These are phyloP conservation scores for Didymellaceae sp. DNA, from an alignment of 2,329 filamentous ascomycete genomes.

Conservation along the genomic window DNA sequence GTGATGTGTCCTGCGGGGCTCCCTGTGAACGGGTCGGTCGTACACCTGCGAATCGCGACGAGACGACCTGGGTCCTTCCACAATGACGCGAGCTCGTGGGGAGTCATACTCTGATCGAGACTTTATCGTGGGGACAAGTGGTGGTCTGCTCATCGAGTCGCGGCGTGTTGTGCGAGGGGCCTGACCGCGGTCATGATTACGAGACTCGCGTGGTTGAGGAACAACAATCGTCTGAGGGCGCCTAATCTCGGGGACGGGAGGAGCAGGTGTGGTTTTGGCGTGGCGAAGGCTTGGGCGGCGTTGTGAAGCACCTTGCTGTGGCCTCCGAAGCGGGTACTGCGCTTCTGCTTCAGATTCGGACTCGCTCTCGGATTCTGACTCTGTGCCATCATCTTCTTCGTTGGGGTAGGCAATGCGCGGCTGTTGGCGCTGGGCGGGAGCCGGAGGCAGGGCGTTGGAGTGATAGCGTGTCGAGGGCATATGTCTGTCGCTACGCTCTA, in stretches of 20 bases:
- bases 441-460: conserved; percentile 15
- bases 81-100: conserved; percentile 31
- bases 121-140: conserved; percentile 43
- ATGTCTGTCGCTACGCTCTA: conserved; percentile 22
- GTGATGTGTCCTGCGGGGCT: conserved; percentile 10
- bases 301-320: not conserved
- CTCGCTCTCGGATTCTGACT: conserved; percentile 21
- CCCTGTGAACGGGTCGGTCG: conserved; percentile 27
- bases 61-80: conserved; percentile 31
- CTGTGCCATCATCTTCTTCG: conserved; percentile 1
- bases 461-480: conserved; percentile 41
- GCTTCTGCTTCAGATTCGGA: conserved; percentile 13
- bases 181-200: conserved; percentile 24
- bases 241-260: not conserved
- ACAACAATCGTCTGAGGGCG: conserved; percentile 24
- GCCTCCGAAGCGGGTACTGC: conserved; percentile 1
- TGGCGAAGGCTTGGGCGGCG: conserved; percentile 35
- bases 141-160: conserved; percentile 39
- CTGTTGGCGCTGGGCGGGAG: not conserved
- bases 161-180: conserved; percentile 27
- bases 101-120: conserved; percentile 39
- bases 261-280: conserved; percentile 31
- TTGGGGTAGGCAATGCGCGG: conserved; percentile 3
- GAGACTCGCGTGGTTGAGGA: conserved; percentile 17
- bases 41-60: conserved; percentile 39